These are phyloP conservation scores for Leucosporidium yakuticum DNA, from an alignment of 768 basidiomycete genomes.

Conservation along the genomic window DNA sequence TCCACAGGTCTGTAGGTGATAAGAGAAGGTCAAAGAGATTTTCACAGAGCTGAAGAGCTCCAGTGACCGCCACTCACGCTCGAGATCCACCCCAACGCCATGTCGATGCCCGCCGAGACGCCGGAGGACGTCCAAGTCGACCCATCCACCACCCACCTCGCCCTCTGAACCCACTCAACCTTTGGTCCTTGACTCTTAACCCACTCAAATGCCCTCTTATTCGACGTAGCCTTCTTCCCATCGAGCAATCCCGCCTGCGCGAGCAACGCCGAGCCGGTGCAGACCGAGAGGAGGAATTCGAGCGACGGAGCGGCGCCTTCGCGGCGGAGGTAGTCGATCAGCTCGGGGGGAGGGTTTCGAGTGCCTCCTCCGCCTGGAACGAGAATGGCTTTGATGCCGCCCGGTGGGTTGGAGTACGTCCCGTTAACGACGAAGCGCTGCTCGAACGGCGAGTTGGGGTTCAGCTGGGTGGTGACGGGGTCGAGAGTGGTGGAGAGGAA, in stretches of 20 bases:
- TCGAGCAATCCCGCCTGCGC: constrained; percentile 29
- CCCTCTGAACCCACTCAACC: constrained; percentile 24
- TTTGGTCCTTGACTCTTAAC: constrained; percentile 6
- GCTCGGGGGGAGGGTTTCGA: background rate
- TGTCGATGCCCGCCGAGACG: constrained; percentile 30
- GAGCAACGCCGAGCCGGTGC: constrained; percentile 31
- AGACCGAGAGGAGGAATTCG: constrained; percentile 9
- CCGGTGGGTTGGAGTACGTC: background rate
- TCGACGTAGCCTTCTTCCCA: constrained; percentile 23
- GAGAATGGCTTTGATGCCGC: background rate
- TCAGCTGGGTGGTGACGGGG: background rate
- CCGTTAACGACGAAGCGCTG: background rate
- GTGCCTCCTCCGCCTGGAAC: background rate
- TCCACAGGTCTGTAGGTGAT: constrained; percentile 1
- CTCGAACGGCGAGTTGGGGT: background rate
- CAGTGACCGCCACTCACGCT: background rate
- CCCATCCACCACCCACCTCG: constrained; percentile 31
- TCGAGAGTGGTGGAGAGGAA: background rate
- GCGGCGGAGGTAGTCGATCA: background rate
- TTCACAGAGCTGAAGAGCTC: no score
- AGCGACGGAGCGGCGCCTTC: background rate
- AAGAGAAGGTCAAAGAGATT: no score
- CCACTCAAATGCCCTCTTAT: constrained; percentile 21
- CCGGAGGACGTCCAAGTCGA: constrained; percentile 23
- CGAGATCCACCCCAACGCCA: constrained; percentile 15